Evolutionary conservation across 805 yeast species (phyloP), one percentile per base, ranked within the genome.

Genomic region (Kazachstania bromeliacearum): DNA sequence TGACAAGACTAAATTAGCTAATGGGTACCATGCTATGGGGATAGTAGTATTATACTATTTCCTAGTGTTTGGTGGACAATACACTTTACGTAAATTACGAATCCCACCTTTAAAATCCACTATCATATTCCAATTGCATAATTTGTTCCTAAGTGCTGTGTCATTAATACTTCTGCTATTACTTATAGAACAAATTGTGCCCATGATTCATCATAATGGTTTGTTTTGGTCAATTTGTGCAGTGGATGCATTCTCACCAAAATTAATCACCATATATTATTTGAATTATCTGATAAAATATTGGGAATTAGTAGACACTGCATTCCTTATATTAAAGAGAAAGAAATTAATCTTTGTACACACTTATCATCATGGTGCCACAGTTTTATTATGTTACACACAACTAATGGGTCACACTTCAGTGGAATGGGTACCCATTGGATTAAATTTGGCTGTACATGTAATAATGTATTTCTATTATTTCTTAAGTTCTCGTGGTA

Each of bases 401-500:
- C 92, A 82, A 59, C 66, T 82, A 52, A 67, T 75, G 36, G 92
- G 92, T 40, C 60, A 68, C 43, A 82, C 92, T 28, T 72, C 89
- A 6, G 78, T 82, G 47, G 77, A 79, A 20, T 82, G 89, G 89
- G 87, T 82, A 25, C 83, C 82, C 34, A 82, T 82, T 52, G 45
- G 75, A 12, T 64, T 81, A 60, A 82, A 82, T 65, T 67, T 82
- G 57, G 77, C 73, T 36, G 92, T 82, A 30, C 92, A 82, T 52
- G 87, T 81, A 31, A 75, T 82, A 40, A 82, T 82, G 92, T 82
- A 82, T 68, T 82, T 79, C 74, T 82, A 82, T 68, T 82, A 82
- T 65, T 82, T 79, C 68, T 66, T 82, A 50, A 79, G 85, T 37
- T 80, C 89, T n/a, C 69, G 85, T 59, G 89, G 89, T 40, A 77